These are phyloP conservation scores for Aspergillus jensenii DNA, from an alignment of 2,329 filamentous ascomycete genomes.

Conservation along the genomic window DNA sequence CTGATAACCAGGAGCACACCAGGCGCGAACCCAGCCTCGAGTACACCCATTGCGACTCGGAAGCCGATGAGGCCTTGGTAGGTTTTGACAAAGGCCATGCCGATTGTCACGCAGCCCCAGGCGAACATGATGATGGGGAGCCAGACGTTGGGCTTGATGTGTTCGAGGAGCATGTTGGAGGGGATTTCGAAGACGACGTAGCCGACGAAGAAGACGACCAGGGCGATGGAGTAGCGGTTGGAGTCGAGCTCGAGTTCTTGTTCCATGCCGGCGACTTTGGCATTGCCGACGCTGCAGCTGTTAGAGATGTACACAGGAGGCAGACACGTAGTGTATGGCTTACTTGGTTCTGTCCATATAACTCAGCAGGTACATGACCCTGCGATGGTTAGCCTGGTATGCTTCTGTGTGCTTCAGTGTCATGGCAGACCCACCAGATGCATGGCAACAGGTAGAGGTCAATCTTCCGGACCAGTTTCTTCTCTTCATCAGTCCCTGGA, in stretches of 20 bases:
- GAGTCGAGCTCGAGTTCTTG: not conserved
- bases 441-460: not conserved
- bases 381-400: not conserved
- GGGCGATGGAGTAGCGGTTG: not conserved
- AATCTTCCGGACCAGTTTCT: constrained; percentile 2
- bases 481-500: not conserved
- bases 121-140: constrained; percentile 1
- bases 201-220: constrained; percentile 1
- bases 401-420: not conserved
- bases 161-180: not conserved
- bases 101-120: not conserved
- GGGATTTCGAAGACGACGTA: constrained; percentile 2
- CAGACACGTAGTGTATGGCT: not conserved
- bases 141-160: not conserved
- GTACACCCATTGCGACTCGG: not conserved
- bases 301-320: not conserved
- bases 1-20: not conserved
- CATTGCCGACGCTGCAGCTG: constrained; percentile 1
- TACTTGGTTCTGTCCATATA: constrained; percentile 6
- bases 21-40: not conserved
- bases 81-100: not conserved
- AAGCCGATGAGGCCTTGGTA: not conserved
- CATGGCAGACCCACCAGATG: not conserved
- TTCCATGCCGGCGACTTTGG: constrained; percentile 2
- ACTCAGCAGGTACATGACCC: not conserved